Evolutionary conservation across 768 basidiomycete species (phyloP), one percentile per base, ranked within the genome.

Genomic region (Amanita muscaria): DNA sequence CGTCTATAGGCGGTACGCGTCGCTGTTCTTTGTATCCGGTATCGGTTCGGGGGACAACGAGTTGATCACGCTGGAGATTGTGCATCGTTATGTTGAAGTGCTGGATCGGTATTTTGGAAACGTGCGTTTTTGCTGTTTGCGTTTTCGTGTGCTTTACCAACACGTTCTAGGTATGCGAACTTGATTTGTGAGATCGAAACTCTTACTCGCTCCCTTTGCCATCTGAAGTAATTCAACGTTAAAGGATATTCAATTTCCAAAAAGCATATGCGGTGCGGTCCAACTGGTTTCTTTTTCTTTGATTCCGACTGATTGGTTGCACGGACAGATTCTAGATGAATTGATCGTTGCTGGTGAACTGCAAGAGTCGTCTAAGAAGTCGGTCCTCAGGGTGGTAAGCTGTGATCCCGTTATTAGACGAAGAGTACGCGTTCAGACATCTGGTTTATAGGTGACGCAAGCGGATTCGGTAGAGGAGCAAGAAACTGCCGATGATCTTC

Each of bases 221-320:
- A 37, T 46, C 36, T 31, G 23, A 18, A 10, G 29, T 35, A 3
- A 38, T n/a, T n/a, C n/a, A 10, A 52, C 42, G 49, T 40, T 24
- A 23, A 53, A 94, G 91, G 40, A 98, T 99, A 55, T 99, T 99
- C 78, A 98, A 98, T 72, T 99, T 98, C 63, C 94, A 98, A 62
- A 99, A 98, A 66, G 96, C 96, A 33, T 98, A 92, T 61, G 89
- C 94, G 9, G 93, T 88, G 38, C 3, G 62, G 30, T 36, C 19
- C 48, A 34, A 46, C 39, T 37, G 31, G 49, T 32, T 31, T 15
- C n/a, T n/a, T n/a, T n/a, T n/a, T n/a, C n/a, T n/a, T n/a, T n/a
- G n/a, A n/a, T n/a, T n/a, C n/a, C n/a, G n/a, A n/a, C n/a, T n/a
- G n/a, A n/a, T n/a, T n/a, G n/a, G n/a, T n/a, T n/a, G n/a, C 14